phyloP scores from a whole-genome alignment of 768 basidiomycete genomes.

The Naganishia antarctica region DNA sequence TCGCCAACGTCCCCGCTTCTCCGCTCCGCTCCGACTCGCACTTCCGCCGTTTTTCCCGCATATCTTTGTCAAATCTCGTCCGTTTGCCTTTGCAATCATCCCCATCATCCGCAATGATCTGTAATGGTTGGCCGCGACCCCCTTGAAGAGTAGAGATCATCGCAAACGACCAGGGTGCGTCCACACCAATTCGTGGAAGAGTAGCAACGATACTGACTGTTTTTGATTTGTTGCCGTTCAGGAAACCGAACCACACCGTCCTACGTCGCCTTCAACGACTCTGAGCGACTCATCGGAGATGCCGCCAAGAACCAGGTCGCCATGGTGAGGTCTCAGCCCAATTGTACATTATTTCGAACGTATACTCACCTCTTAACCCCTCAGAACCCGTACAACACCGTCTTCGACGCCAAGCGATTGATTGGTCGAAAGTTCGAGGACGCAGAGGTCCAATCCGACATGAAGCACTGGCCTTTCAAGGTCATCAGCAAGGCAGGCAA shows the following conservation, averaged over 20 bases:
- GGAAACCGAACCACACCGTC: slow-evolving; percentile 84
- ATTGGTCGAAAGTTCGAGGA: slow-evolving; percentile 63
- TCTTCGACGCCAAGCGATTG: slow-evolving; percentile 97
- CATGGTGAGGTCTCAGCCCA: background rate
- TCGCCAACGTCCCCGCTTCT: too few species aligned
- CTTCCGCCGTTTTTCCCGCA: slow-evolving; percentile 4
- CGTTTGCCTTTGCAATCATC: background rate
- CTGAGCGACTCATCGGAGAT: slow-evolving; percentile 96
- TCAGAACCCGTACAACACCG: slow-evolving; percentile 91
- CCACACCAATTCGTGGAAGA: too few species aligned
- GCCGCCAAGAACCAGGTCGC: slow-evolving; percentile 78
- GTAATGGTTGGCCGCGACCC: slow-evolving; percentile 17
- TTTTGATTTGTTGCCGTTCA: too few species aligned
- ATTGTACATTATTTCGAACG: too few species aligned
- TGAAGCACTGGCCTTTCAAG: slow-evolving; percentile 63
- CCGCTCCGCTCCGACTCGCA: too few species aligned
- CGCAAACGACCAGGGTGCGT: slow-evolving; percentile 54
- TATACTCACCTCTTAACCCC: too few species aligned
- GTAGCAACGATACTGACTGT: too few species aligned
- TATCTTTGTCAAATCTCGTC: background rate
- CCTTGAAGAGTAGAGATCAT: slow-evolving; percentile 38
- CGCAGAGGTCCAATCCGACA: slow-evolving; percentile 54
- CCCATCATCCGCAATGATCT: background rate
- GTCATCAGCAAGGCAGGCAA: slow-evolving; percentile 71
- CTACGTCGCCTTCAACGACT: slow-evolving; percentile 90